A percentile compares a stretch with the other conserved stretches of the same genome.
Evolutionary conservation across 129 eudicot species (phyloP).

Genomic region (Helianthus tuberosus): DNA sequence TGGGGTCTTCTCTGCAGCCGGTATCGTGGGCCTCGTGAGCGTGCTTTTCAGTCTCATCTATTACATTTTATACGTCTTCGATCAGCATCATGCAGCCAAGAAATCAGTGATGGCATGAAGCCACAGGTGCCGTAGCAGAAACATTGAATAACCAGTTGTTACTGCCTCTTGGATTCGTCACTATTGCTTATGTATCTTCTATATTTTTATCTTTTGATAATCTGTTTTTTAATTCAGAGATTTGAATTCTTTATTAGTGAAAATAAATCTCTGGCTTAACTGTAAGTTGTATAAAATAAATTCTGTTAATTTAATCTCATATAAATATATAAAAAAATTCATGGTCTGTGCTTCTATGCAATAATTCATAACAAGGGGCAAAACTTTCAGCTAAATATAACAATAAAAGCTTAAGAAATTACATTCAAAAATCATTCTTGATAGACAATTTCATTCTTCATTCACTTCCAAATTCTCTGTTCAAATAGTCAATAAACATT

Average conservation of each 20-base stretch:
- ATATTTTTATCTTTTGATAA: neutral
- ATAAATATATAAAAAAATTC: neutral
- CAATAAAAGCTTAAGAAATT: neutral
- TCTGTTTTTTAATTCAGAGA: neutral
- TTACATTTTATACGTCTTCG: conserved; percentile 16
- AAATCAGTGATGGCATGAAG: conserved; percentile 1
- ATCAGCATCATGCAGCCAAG: neutral
- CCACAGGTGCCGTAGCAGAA: neutral
- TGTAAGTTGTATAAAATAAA: neutral
- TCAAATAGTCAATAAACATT: conserved; percentile 94
- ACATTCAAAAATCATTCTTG: conserved; percentile 1
- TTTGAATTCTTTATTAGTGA: neutral
- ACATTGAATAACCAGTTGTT: neutral
- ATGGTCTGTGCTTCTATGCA: neutral
- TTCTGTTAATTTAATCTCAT: too few species aligned
- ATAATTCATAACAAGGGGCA: neutral
- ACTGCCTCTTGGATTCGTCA: neutral
- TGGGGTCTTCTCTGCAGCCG: conserved; percentile 18
- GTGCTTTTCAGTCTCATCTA: conserved; percentile 22
- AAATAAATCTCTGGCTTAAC: neutral
- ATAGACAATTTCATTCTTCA: conserved; percentile 28
- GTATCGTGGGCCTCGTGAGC: conserved; percentile 21
- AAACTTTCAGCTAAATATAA: neutral
- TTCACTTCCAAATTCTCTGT: conserved; percentile 76
- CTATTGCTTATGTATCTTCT: neutral